Evolutionary conservation across 352 stramenopile species (phyloP), one percentile per base, ranked within the genome.

Genomic region (Phytophthora quininea): DNA sequence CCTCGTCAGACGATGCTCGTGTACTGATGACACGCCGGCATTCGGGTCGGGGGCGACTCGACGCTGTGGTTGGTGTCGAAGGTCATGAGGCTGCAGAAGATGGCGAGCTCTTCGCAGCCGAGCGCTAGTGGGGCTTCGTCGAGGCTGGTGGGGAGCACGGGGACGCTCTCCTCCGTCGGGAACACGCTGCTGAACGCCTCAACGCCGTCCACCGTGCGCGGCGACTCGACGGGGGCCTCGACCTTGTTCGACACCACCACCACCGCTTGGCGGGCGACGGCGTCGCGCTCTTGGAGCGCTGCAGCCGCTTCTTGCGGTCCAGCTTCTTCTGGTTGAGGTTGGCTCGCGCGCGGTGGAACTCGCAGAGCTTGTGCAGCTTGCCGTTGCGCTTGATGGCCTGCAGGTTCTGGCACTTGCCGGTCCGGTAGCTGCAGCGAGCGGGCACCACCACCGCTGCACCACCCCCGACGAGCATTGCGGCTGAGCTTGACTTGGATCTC

Each of bases 311-410:
- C 81, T 94, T 94, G 62, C 84, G 84, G 68, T 94, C 86, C 54
- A 94, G 74, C 64, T 94, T 94, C 74, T 92, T 92, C 64, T 94
- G 86, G 73, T 92, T 94, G 56, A 88, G 71, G 73, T 94, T 94
- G 61, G 84, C 84, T 59, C 90, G 89, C 64, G 91, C 84, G 68
- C 86, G 84, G 60, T 94, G 86, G 70, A 91, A 92, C 60, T 94
- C 86, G 75, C 86, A 94, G 38, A 94, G 69, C 60, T 94, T 94
- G 82, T 94, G 86, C 52, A 91, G 73, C 73, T 87, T 91, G 59
- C 86, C 86, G 52, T 94, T 92, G 75, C 84, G 84, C 71, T 94
- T 94, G 40, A 91, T 69, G 3, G 86, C 80, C 64, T 91, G 86
- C 51, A 92, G 67, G 68, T 94, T 91, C 66, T 75, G 78, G 73